phyloP scores from a whole-genome alignment of 1,284 basidiomycete species.

The Mrakiaceae sp. region DNA sequence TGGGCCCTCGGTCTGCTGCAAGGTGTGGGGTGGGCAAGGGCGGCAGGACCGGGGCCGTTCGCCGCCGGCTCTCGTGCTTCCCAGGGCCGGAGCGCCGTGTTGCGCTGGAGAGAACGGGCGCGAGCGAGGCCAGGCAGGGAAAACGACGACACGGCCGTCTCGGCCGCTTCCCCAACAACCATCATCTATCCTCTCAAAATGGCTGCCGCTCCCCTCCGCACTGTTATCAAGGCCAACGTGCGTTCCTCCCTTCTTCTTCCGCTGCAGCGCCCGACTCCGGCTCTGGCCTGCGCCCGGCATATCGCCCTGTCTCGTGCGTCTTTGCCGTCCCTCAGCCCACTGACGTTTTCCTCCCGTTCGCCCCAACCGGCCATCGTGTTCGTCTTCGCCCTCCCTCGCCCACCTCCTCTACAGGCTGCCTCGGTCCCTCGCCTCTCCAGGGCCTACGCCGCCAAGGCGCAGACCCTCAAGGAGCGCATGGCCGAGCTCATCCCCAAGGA shows the following conservation, averaged over 20 bases:
- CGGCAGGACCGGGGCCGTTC: no score
- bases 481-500: conserved; percentile 82
- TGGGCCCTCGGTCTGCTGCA: no score
- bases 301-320: not conserved
- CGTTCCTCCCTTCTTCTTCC: not conserved
- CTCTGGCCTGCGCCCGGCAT: not conserved
- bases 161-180: no score
- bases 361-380: not conserved
- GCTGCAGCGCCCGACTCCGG: not conserved
- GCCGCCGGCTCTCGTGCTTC: no score
- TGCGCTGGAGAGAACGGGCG: no score
- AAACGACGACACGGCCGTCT: no score
- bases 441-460: conserved; percentile 48
- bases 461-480: conserved; percentile 77
- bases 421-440: conserved; percentile 25
- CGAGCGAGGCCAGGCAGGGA: no score
- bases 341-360: conserved; percentile 3
- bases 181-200: not conserved
- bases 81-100: no score
- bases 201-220: conserved; percentile 20
- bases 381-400: not conserved
- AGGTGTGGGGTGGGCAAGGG: no score
- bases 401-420: not conserved
- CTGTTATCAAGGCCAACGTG: conserved; percentile 21
- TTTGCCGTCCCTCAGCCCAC: not conserved